These are phyloP conservation scores for Cyberlindnera amylophila DNA, from an alignment of 805 yeast genomes.

Conservation along the genomic window DNA sequence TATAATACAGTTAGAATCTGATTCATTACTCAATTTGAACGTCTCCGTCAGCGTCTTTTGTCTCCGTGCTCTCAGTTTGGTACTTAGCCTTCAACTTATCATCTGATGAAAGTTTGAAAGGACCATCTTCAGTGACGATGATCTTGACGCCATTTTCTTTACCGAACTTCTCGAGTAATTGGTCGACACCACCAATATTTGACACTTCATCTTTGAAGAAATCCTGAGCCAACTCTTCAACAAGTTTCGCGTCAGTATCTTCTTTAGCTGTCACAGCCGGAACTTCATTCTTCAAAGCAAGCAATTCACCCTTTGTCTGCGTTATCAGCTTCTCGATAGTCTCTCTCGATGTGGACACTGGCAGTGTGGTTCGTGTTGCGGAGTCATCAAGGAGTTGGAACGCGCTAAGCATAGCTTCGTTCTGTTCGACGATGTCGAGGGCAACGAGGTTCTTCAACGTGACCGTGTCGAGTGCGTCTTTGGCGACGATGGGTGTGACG, in stretches of 20 bases:
- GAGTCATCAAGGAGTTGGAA: constrained; percentile 23
- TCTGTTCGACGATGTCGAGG: constrained; percentile 24
- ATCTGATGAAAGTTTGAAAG: constrained; percentile 7
- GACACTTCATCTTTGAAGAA: constrained; percentile 17
- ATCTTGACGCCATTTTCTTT: constrained; percentile 17
- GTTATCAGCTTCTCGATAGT: constrained; percentile 10
- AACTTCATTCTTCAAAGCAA: constrained; percentile 4
- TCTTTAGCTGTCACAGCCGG: background rate
- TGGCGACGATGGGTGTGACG: constrained; percentile 16
- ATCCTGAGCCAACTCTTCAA: constrained; percentile 18
- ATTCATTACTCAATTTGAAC: background rate
- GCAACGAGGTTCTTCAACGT: constrained; percentile 28
- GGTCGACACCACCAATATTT: constrained; percentile 16
- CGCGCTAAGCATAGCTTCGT: constrained; percentile 21
- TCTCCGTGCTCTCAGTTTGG: constrained; percentile 1
- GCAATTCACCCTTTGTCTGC: constrained; percentile 8
- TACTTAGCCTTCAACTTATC: background rate
- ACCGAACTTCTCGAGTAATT: constrained; percentile 14
- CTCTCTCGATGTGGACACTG: constrained; percentile 9
- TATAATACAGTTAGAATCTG: too few relatives aligned
- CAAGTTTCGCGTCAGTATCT: constrained; percentile 10
- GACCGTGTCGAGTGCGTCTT: constrained; percentile 20
- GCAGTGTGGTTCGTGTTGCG: constrained; percentile 4
- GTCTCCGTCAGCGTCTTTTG: constrained; percentile 10
- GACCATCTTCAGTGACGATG: constrained; percentile 4